Conservation (phyloP, 495 filamentous ascomycete species). For the Letharia lupina region DNA sequence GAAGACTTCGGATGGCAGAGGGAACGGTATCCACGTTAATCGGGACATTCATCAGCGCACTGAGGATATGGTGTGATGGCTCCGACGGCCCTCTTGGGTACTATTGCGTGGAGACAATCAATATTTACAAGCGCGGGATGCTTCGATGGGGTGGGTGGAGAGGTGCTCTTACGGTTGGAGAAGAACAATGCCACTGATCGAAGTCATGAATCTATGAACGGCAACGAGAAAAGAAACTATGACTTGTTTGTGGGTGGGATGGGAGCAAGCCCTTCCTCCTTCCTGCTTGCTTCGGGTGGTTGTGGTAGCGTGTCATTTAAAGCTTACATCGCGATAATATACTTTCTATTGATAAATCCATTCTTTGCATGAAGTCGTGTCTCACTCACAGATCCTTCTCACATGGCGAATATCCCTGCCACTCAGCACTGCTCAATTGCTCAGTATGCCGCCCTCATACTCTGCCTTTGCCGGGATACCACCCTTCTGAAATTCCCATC, state of each 20-base stretch:
- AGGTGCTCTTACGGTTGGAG: background rate
- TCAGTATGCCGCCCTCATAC: too few relatives aligned
- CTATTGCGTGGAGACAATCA: background rate
- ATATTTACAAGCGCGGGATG: background rate
- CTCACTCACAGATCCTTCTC: too few relatives aligned
- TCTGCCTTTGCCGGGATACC: too few relatives aligned
- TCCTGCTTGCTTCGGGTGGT: background rate
- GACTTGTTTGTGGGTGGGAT: background rate
- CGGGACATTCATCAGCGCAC: background rate
- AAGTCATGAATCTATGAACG: background rate
- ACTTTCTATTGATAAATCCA: too few relatives aligned
- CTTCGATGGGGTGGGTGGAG: background rate
- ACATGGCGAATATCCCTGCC: too few relatives aligned
- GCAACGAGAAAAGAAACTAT: background rate
- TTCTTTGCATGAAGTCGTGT: background rate
- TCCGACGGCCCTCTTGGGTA: background rate
- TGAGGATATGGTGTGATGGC: conserved; percentile 1
- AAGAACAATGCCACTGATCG: background rate
- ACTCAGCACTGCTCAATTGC: too few relatives aligned
- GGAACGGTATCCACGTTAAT: background rate
- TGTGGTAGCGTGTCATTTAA: background rate
- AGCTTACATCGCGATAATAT: background rate
- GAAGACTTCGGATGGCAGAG: background rate
- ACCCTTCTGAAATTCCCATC: too few relatives aligned
- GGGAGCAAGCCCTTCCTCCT: background rate